phyloP scores from a whole-genome alignment of 2,329 filamentous ascomycete species.

The Thielaviopsis ethacetica region DNA sequence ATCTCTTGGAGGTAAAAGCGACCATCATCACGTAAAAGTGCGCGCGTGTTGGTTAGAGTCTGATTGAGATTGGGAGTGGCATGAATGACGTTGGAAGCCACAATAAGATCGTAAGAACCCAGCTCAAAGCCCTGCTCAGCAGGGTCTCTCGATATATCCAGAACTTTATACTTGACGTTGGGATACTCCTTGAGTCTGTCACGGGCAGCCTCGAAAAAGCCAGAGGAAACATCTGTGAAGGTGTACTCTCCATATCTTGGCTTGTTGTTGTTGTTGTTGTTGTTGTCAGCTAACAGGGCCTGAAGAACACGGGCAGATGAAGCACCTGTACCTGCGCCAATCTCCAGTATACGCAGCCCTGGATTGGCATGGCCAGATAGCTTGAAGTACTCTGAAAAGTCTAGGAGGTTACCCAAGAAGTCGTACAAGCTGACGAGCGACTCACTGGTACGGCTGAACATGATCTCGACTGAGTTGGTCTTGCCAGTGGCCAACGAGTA shows the following conservation, averaged over 20 bases:
- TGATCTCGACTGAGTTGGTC: neutral
- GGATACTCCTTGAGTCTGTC: constrained; percentile 15
- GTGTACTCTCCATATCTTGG: constrained; percentile 17
- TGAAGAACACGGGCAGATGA: constrained; percentile 16
- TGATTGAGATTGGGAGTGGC: constrained; percentile 18
- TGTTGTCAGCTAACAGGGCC: neutral
- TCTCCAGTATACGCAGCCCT: constrained; percentile 23
- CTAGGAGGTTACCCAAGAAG: neutral
- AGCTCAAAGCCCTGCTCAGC: constrained; percentile 19
- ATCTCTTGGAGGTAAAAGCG: constrained; percentile 19
- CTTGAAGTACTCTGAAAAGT: neutral
- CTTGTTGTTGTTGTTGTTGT: neutral
- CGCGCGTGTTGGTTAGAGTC: constrained; percentile 19
- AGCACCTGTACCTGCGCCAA: constrained; percentile 25
- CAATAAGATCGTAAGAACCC: constrained; percentile 21
- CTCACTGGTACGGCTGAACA: neutral
- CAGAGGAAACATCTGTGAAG: constrained; percentile 19
- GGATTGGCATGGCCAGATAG: constrained; percentile 14
- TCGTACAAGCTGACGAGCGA: neutral
- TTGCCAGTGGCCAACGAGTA: neutral
- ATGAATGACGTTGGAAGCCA: constrained; percentile 23
- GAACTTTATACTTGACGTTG: constrained; percentile 13
- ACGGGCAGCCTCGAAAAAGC: constrained; percentile 17
- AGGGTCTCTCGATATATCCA: constrained; percentile 18
- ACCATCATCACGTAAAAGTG: constrained; percentile 19